Percentiles rank a stretch among this genome's conserved stretches.
phyloP scores from a whole-genome alignment of 148 eudicot species.

The Heliamphora exappendiculata region DNA sequence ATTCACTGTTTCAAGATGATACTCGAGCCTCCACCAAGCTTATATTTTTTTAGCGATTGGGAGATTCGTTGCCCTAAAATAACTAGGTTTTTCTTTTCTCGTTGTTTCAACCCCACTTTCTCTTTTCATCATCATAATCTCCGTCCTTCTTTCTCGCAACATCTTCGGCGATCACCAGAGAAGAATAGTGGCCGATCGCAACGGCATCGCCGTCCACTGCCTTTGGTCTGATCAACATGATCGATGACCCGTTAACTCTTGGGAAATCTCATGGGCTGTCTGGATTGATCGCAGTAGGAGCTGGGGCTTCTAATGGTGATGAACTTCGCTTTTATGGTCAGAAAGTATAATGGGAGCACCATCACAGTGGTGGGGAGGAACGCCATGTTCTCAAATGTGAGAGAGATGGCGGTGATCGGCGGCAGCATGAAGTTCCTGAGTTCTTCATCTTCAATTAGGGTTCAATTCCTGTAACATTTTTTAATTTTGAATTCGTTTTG shows the following conservation, averaged over 20 bases:
- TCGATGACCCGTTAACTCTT: slow-evolving; percentile 31
- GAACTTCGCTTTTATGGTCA: slow-evolving; percentile 33
- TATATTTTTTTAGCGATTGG: too few relatives aligned
- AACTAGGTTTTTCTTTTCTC: too few relatives aligned
- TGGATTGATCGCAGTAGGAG: slow-evolving; percentile 18
- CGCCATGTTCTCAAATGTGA: slow-evolving; percentile 14
- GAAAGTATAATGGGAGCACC: slow-evolving; percentile 39
- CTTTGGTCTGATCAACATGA: slow-evolving; percentile 34
- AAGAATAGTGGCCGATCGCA: slow-evolving; percentile 24
- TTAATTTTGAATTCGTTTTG: too few relatives aligned
- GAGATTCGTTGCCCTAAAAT: too few relatives aligned
- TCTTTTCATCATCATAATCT: slow-evolving; percentile 3
- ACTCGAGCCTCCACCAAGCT: too few relatives aligned
- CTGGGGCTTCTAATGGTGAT: slow-evolving; percentile 32
- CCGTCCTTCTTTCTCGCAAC: background rate
- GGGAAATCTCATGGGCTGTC: slow-evolving; percentile 40
- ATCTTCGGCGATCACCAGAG: slow-evolving; percentile 4
- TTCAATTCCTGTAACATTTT: too few relatives aligned
- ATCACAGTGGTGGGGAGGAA: slow-evolving; percentile 32
- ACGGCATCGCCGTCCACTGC: slow-evolving; percentile 35
- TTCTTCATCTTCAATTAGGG: too few relatives aligned
- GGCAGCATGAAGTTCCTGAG: too few relatives aligned
- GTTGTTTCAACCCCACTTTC: background rate
- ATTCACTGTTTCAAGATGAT: too few relatives aligned
- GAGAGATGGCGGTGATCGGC: slow-evolving; percentile 39